A percentile compares a stretch with the other conserved stretches of the same genome.
These are phyloP conservation scores for Arthroderma sp. DNA, from an alignment of 2,329 filamentous ascomycete species.

Conservation along the genomic window DNA sequence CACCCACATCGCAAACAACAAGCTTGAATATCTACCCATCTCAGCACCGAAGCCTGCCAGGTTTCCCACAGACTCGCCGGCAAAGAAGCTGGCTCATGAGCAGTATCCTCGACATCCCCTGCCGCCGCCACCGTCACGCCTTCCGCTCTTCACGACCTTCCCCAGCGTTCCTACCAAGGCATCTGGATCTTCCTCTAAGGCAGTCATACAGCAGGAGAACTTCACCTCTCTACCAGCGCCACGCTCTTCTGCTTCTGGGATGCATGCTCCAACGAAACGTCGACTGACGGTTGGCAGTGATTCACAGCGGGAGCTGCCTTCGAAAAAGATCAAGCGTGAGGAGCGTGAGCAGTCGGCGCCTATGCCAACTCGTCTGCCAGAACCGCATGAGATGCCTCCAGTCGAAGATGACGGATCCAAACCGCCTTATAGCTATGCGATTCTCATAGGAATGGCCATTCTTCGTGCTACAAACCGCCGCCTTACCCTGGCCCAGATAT, in stretches of 20 bases:
- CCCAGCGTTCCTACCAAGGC: slow-evolving; percentile 26
- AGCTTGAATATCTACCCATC: slow-evolving; percentile 53
- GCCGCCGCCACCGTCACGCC: slow-evolving; percentile 32
- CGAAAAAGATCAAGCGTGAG: slow-evolving; percentile 58
- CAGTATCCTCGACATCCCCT: slow-evolving; percentile 22
- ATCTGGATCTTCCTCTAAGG: background rate
- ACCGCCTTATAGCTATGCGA: slow-evolving; percentile 84
- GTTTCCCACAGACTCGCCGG: slow-evolving; percentile 39
- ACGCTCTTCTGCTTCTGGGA: slow-evolving; percentile 28
- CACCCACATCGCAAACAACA: slow-evolving; percentile 17
- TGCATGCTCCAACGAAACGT: slow-evolving; percentile 43
- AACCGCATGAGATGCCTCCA: slow-evolving; percentile 65
- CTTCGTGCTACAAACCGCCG: slow-evolving; percentile 70
- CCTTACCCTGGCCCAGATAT: slow-evolving; percentile 86
- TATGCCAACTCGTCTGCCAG: slow-evolving; percentile 43
- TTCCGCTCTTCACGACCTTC: slow-evolving; percentile 41
- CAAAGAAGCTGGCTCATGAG: slow-evolving; percentile 29
- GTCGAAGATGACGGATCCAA: slow-evolving; percentile 80
- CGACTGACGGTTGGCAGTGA: slow-evolving; percentile 56
- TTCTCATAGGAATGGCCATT: slow-evolving; percentile 94
- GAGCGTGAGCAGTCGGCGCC: slow-evolving; percentile 25
- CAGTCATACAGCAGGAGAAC: slow-evolving; percentile 22
- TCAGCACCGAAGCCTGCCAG: slow-evolving; percentile 33
- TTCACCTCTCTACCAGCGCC: slow-evolving; percentile 26
- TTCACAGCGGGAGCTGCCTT: slow-evolving; percentile 55